These are phyloP conservation scores for Solanum rostratum DNA, from an alignment of 257 asterid genomes.

Conservation along the genomic window DNA sequence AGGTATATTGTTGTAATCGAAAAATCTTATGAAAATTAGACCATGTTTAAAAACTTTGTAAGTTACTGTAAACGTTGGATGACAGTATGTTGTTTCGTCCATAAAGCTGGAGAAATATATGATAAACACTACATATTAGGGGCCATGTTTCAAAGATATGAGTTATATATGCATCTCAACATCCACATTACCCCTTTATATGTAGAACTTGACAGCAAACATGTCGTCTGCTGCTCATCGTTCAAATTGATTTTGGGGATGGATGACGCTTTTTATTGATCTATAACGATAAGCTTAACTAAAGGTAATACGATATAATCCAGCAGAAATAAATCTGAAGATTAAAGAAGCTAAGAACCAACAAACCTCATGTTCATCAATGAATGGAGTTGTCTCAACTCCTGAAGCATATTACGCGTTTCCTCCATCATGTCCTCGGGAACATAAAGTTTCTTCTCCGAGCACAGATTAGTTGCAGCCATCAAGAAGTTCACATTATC, in stretches of 20 bases:
- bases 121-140: not conserved
- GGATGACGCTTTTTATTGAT: not conserved
- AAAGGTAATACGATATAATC: not conserved
- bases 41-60: not conserved
- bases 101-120: not conserved
- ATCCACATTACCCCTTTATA: no score
- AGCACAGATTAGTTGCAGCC: not conserved
- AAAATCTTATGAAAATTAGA: not conserved
- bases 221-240: not conserved
- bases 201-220: not conserved
- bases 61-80: not conserved
- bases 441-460: constrained; percentile 1
- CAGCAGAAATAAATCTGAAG: not conserved
- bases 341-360: not conserved
- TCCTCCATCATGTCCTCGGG: constrained; percentile 2
- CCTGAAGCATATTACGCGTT: not conserved
- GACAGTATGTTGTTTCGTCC: not conserved
- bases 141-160: no score
- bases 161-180: no score
- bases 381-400: constrained; percentile 4
- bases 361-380: constrained; percentile 10
- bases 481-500: not conserved
- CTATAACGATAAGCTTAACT: not conserved
- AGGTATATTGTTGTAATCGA: no score
- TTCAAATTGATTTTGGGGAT: not conserved